A percentile compares a stretch with the other conserved stretches of the same genome.
These are phyloP conservation scores for Trichoderma reesei DNA, from an alignment of 495 filamentous ascomycete genomes.

Conservation along the genomic window DNA sequence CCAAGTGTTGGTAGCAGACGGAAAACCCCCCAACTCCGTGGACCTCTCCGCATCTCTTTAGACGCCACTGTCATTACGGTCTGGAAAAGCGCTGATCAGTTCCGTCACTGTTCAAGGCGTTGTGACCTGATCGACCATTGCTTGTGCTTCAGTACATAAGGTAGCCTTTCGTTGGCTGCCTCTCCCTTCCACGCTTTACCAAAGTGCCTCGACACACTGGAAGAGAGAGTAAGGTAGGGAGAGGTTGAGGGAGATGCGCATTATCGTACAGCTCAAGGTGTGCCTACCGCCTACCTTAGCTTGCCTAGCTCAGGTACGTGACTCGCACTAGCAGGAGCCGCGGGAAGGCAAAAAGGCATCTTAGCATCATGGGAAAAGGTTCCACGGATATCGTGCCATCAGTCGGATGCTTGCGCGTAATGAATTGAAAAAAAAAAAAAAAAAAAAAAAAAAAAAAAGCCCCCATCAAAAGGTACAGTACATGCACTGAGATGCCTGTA, in stretches of 20 bases:
- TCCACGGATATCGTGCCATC: slow-evolving; percentile 1
- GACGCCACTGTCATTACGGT: background rate
- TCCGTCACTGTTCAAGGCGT: background rate
- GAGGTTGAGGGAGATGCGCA: too few species aligned
- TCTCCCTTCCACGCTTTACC: too few species aligned
- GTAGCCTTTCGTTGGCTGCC: too few species aligned
- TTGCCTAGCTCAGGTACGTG: background rate
- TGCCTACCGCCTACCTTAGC: too few species aligned
- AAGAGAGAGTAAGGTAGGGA: too few species aligned
- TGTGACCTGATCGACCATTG: too few species aligned
- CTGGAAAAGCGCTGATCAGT: background rate
- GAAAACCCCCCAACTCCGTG: too few species aligned
- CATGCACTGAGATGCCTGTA: background rate
- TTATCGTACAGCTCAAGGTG: too few species aligned
- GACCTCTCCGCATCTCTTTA: background rate
- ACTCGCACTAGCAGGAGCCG: background rate
- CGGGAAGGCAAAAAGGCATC: background rate
- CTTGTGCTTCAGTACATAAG: too few species aligned
- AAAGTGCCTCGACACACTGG: too few species aligned
- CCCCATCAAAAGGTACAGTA: background rate
- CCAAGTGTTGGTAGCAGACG: background rate
- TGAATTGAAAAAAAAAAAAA: too few species aligned
- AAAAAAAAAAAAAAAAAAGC: too few species aligned
- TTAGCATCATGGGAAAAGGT: background rate
- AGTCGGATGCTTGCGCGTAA: background rate